Evolutionary conservation across 2,329 filamentous ascomycete species (phyloP).

Genomic region (Aspergillus hiratsukae): DNA sequence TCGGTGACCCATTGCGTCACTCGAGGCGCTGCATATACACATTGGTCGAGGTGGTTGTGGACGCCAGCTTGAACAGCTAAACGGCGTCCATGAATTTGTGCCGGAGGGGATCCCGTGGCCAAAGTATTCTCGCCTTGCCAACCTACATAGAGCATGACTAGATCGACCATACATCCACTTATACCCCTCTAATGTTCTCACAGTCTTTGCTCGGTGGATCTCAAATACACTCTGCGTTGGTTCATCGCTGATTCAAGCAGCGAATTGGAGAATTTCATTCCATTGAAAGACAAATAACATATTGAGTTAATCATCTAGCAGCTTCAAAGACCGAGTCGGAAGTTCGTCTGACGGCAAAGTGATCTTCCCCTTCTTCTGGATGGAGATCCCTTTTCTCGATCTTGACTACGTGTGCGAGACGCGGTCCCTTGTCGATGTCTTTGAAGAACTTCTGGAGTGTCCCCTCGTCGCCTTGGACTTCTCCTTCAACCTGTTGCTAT

Average conservation of each 20-base stretch:
- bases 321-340: slow-evolving; percentile 24
- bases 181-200: background rate
- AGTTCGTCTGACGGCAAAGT: slow-evolving; percentile 53
- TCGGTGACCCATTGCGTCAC: background rate
- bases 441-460: slow-evolving; percentile 66
- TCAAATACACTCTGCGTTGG: background rate
- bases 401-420: slow-evolving; percentile 66
- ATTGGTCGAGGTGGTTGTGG: too few species aligned
- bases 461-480: slow-evolving; percentile 71
- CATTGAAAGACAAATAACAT: background rate
- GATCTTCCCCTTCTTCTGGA: slow-evolving; percentile 61
- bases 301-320: slow-evolving; percentile 1
- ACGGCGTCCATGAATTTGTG: too few species aligned
- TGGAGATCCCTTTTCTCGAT: slow-evolving; percentile 67
- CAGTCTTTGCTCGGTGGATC: background rate
- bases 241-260: background rate
- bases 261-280: background rate
- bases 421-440: slow-evolving; percentile 70
- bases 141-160: background rate
- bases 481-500: slow-evolving; percentile 69
- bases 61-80: too few species aligned
- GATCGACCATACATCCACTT: background rate
- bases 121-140: background rate
- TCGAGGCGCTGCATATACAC: background rate
- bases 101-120: background rate